A percentile compares a stretch with the other conserved stretches of the same genome.
Conservation (phyloP, 345 rosid species). For the Combretum micranthum region DNA sequence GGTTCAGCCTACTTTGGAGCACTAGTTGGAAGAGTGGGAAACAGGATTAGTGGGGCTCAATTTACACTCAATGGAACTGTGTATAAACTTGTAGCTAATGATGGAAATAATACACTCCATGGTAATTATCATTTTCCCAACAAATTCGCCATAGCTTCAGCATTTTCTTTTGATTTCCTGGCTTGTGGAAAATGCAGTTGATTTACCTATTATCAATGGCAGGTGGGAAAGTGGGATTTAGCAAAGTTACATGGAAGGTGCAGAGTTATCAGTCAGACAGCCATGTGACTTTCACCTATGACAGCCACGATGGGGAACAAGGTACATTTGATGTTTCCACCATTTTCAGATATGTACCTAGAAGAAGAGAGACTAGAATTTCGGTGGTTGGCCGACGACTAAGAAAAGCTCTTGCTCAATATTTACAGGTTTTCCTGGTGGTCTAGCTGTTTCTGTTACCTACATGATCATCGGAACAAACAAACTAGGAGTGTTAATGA, state of each 20-base stretch:
- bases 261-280: slow-evolving; percentile 22
- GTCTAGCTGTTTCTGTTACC: slow-evolving; percentile 47
- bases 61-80: slow-evolving; percentile 42
- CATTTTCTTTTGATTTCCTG: no score
- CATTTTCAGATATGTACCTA: no score
- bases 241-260: slow-evolving; percentile 59
- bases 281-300: slow-evolving; percentile 40
- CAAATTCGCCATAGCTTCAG: not conserved
- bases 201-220: not conserved
- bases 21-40: slow-evolving; percentile 79
- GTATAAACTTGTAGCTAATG: slow-evolving; percentile 53
- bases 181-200: not conserved
- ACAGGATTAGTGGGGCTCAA: slow-evolving; percentile 61
- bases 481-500: slow-evolving; percentile 50
- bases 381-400: not conserved
- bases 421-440: slow-evolving; percentile 66
- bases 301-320: slow-evolving; percentile 69
- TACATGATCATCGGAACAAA: slow-evolving; percentile 42
- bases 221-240: slow-evolving; percentile 69
- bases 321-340: slow-evolving; percentile 24
- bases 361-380: not conserved
- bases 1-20: slow-evolving; percentile 68
- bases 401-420: not conserved
- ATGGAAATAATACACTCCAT: slow-evolving; percentile 67
- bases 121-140: slow-evolving; percentile 24